phyloP scores from a whole-genome alignment of 2,329 filamentous ascomycete genomes.

The Stagonosporopsis cucurbitacearum region DNA sequence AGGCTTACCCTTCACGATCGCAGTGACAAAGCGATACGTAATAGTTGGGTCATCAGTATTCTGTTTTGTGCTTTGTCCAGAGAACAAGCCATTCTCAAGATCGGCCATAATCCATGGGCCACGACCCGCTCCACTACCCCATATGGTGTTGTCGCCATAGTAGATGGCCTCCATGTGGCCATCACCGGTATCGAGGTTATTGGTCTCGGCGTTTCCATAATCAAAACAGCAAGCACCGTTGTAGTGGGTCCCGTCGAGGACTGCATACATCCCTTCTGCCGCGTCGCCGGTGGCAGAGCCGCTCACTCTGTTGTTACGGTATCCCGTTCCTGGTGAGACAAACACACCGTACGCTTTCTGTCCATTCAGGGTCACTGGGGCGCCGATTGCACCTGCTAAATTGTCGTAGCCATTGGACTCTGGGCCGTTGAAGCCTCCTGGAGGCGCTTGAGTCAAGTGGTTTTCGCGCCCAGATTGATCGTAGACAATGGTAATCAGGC shows the following conservation, averaged over 20 bases:
- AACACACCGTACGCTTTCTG: conserved; percentile 70
- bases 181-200: conserved; percentile 58
- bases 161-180: conserved; percentile 75
- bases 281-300: conserved; percentile 63
- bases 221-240: conserved; percentile 62
- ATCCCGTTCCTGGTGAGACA: conserved; percentile 66
- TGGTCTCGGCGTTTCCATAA: conserved; percentile 54
- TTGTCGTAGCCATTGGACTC: conserved; percentile 65
- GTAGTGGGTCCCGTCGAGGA: conserved; percentile 67
- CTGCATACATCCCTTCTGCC: conserved; percentile 66
- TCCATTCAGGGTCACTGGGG: conserved; percentile 66
- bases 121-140: conserved; percentile 63
- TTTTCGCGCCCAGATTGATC: conserved; percentile 69
- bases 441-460: conserved; percentile 67
- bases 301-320: conserved; percentile 63
- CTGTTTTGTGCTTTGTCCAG: conserved; percentile 54
- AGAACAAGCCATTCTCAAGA: conserved; percentile 71
- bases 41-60: conserved; percentile 63
- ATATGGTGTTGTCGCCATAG: conserved; percentile 62
- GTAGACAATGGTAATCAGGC: conserved; percentile 69
- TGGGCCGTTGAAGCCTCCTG: conserved; percentile 64
- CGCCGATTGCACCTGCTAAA: conserved; percentile 64
- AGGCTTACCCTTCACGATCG: conserved; percentile 62
- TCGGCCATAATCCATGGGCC: conserved; percentile 75
- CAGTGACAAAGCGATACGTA: conserved; percentile 63